Base-by-base conservation (phyloP, 441 rosid species). In the Rhodomyrtus psidioides region DNA sequence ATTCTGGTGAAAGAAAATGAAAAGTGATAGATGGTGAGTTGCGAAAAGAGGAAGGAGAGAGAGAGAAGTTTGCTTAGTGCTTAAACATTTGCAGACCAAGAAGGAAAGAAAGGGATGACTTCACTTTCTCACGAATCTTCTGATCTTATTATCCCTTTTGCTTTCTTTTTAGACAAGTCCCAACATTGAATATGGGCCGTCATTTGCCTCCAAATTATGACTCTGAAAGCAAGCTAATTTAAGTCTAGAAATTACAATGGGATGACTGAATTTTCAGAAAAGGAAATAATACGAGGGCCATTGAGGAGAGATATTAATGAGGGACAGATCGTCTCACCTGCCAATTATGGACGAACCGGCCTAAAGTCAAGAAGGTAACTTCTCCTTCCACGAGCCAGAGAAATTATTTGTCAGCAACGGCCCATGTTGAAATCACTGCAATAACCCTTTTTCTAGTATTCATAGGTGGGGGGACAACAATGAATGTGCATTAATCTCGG, bases 101-200 rank as follows among this genome's bases (percentile, higher is more conserved):
- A 91, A 92, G 92, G 82, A 93, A 94, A 90, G 94, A 84, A 91
- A 94, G 89, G 93, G 92, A 89, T 92, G 44, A 65, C 92, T 91
- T 91, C 89, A 49, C 87, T 83, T 75, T 83, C 88, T 58, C 75
- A 60, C 86, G 83, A 79, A 85, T 55, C 56, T 84, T 84, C 42
- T 60, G 74, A 84, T 55, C 79, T 79, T 55, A 60, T 79, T 55
- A 60, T 85, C 86, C 76, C 24, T 54, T 74, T 54, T 74, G 23
- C 74, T 87, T 83, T 83, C 42, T 74, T 82, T 85, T 83, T 76
- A 82, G 62, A 87, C 83, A 88, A 87, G 59, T 49, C 30, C 55
- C 39, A 39, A 55, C 14, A 10, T 83, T 27, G 58, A 26, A 81
- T 53, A 0, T 27, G 55, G n/a, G 39, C 58, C 15, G 30, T 82